These are phyloP conservation scores for Pseudogymnoascus verrucosus DNA, from an alignment of 2,329 filamentous ascomycete species.

Conservation along the genomic window DNA sequence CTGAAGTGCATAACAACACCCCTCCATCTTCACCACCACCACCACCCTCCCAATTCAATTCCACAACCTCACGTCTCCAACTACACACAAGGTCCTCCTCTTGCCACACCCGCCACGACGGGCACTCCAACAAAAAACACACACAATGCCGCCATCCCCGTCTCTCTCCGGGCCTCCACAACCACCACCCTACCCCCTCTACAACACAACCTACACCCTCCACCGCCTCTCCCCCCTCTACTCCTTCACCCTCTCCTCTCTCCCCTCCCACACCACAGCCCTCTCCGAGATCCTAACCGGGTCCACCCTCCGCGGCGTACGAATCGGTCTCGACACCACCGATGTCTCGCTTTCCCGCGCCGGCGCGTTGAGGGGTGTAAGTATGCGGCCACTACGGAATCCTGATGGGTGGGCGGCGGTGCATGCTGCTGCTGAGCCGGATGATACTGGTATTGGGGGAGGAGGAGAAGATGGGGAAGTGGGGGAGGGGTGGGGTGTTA, in stretches of 20 bases:
- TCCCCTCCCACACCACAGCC: constrained; percentile 32
- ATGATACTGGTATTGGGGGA: constrained; percentile 14
- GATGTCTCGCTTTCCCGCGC: constrained; percentile 28
- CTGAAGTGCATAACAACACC: background rate
- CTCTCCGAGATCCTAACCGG: constrained; percentile 37
- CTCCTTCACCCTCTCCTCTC: constrained; percentile 28
- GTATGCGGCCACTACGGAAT: constrained; percentile 34
- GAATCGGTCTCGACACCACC: constrained; percentile 32
- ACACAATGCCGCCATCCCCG: background rate
- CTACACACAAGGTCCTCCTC: background rate
- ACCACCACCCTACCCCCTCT: constrained; percentile 33
- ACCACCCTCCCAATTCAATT: background rate
- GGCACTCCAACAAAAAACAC: background rate
- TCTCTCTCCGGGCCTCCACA: background rate
- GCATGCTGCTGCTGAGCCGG: background rate
- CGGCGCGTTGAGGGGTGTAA: constrained; percentile 34
- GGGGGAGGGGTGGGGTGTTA: constrained; percentile 17
- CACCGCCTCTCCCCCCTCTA: constrained; percentile 40
- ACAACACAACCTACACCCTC: constrained; percentile 36
- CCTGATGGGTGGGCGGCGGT: constrained; percentile 28
- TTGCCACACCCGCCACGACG: background rate
- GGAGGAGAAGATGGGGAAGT: constrained; percentile 9
- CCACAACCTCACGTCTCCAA: background rate
- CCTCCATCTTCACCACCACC: background rate
- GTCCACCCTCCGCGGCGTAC: constrained; percentile 37